Conservation (phyloP, 768 basidiomycete genomes). For the Tylopilus balloui region DNA sequence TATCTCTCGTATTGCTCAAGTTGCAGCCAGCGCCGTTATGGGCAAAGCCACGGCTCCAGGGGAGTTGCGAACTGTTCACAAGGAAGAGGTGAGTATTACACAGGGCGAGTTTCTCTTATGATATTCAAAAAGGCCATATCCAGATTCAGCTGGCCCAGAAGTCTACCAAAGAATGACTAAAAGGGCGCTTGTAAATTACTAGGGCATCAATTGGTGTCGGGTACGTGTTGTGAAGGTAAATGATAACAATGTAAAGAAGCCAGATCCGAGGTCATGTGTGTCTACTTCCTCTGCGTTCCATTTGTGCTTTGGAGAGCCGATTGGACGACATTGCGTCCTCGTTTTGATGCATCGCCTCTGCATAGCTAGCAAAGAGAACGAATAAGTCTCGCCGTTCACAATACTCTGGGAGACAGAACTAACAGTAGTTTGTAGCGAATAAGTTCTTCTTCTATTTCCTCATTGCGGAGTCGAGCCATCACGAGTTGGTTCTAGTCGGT, state of each 20-base stretch:
- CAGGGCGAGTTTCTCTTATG: not conserved
- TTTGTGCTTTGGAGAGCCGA: slow-evolving; percentile 43
- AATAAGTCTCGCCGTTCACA: not conserved
- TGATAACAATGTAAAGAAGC: not conserved
- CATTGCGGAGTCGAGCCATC: slow-evolving; percentile 79
- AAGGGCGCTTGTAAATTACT: not conserved
- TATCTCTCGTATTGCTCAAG: slow-evolving; percentile 55
- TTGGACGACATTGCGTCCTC: slow-evolving; percentile 67
- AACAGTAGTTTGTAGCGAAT: slow-evolving; percentile 92
- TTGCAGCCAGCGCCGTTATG: slow-evolving; percentile 52
- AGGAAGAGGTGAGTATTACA: slow-evolving; percentile 55
- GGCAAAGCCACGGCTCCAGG: slow-evolving; percentile 68
- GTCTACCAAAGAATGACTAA: slow-evolving; percentile 9
- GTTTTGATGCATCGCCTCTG: slow-evolving; percentile 77
- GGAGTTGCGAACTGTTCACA: slow-evolving; percentile 69
- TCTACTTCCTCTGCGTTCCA: slow-evolving; percentile 17
- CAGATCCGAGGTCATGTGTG: slow-evolving; percentile 4
- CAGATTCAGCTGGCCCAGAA: slow-evolving; percentile 17
- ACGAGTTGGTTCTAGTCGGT: slow-evolving; percentile 81
- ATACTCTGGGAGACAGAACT: not conserved
- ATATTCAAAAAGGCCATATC: slow-evolving; percentile 5
- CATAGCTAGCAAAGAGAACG: slow-evolving; percentile 35
- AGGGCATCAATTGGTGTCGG: slow-evolving; percentile 1
- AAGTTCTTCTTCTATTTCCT: slow-evolving; percentile 90
- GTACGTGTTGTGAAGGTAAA: slow-evolving; percentile 13